A percentile compares a stretch with the other conserved stretches of the same genome.
Conservation (phyloP, 108 stramenopile genomes). For the Parietichytrium sp. region DNA sequence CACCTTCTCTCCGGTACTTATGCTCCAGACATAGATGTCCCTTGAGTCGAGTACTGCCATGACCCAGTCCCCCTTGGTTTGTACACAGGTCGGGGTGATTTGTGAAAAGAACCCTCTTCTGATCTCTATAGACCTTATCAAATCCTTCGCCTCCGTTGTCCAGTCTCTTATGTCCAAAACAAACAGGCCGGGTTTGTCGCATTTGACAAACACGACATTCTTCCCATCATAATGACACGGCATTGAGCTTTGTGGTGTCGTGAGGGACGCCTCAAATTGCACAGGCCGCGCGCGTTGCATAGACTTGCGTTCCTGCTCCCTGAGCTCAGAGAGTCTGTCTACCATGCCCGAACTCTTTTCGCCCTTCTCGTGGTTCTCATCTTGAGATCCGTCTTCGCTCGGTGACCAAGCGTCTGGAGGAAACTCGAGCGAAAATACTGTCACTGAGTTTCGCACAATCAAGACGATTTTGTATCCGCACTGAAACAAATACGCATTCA, state of each 20-base stretch:
- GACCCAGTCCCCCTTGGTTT: neutral
- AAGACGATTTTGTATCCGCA: neutral
- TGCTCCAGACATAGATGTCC: neutral
- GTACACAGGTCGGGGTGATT: neutral
- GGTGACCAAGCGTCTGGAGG: neutral
- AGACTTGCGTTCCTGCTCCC: neutral
- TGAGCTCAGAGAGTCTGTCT: neutral
- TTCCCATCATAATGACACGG: neutral
- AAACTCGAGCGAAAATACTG: neutral
- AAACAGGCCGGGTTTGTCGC: neutral
- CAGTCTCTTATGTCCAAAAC: neutral
- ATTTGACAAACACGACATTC: neutral
- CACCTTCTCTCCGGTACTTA: neutral
- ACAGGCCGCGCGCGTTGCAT: no score
- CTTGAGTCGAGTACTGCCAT: neutral
- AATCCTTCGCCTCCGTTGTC: neutral
- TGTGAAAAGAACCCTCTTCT: neutral
- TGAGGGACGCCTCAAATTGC: neutral
- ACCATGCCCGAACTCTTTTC: neutral
- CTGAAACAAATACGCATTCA: constrained; percentile 7
- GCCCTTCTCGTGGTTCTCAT: neutral
- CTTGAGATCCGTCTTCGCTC: neutral
- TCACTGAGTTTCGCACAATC: neutral
- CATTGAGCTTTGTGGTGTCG: neutral
- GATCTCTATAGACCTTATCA: neutral